Base-by-base conservation (phyloP, 805 yeast species). In the Millerozyma acaciae region DNA sequence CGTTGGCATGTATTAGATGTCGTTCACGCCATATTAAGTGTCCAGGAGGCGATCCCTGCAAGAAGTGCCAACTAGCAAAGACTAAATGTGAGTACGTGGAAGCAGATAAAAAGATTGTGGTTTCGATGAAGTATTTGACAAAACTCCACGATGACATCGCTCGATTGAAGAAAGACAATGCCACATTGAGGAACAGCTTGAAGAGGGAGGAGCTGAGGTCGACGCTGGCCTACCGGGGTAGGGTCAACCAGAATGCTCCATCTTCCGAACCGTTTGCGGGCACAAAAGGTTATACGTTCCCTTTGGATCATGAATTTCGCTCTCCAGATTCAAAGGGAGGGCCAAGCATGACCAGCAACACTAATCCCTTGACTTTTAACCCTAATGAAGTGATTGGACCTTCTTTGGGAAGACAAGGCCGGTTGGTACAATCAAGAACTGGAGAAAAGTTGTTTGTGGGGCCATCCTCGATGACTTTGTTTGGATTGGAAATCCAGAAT, bases 381-480 rank as follows among this genome's bases (percentile, higher is more conserved):
- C 33, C 29, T 23, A 44, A 35, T 13, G 85, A 80, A 43, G 76
- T 80, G 6, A 78, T 80, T 4, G 80, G 83, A 2, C 85, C 86
- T 6, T 78, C 83, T 34, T 67, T 83, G 16, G 86, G 80, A 44
- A 76, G 78, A 43, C 76, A 79, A 45, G 87, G 90, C 2, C 68
- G 86, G 33, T 60, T 84, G 26, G 77, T 84, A 2, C 81, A 80
- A 44, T 80, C 88, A 0, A 66, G 86, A 41, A 80, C 87, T 1
- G 90, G 90, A 4, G 86, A 81, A 45, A 71, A 76, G 37, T 73
- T 82, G 23, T 84, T 82, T 48, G 84, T 82, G 22, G 94, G 94
- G 0, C 79, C 88, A 1, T 81, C 89, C 0, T 82, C 90, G 1
- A 83, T 84, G 89, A 83, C 93, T 0, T 55, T 83, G 12, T 84